Base-by-base conservation (phyloP, 1,284 basidiomycete genomes). In the Gomphus bonarii region DNA sequence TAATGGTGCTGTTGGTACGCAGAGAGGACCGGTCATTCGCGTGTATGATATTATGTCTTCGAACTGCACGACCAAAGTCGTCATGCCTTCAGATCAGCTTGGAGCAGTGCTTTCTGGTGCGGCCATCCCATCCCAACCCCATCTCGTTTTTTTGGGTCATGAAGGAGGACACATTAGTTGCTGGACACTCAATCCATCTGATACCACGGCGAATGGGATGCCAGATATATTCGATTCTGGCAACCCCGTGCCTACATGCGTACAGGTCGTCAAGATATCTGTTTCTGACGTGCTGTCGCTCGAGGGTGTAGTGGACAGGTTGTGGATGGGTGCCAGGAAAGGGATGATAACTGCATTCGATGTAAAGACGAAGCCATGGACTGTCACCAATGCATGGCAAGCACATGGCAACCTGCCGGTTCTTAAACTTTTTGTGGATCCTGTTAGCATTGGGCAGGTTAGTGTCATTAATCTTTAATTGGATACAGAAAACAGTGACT, bases 331-430 rank as follows among this genome's bases (percentile, higher is more conserved):
- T 0, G 82, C 82, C 16, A 69, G 94, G 58, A 87, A 82, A 58
- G 95, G 94, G 0, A 77, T 78, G 65, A 90, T 98, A 47, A 76
- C 82, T n/a, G 90, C 85, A 1, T 95, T 88, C 68, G 88, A 95
- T 66, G 80, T 12, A 61, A 60, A 68, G 30, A 69, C 71, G 40
- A 75, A 74, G 61, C 91, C 91, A 3, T 98, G 94, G 94, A 70
- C 82, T 7, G 81, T 91, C 60, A 90, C 90, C 57, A 98, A 98
- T 67, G 77, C 78, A 44, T 99, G 95, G 95, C 78, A 77, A 56
- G 95, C 91, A 7, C 93, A 97, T 69, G 76, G 81, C 4, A 80
- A 84, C n/a, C 72, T 88, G 48, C 87, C 92, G 0, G 81, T 95
- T n/a, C 68, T 82, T 58, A 77, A 76, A 59, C 69, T 97, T 14